phyloP scores from a whole-genome alignment of 306 rosid species.

The Senna tora region DNA sequence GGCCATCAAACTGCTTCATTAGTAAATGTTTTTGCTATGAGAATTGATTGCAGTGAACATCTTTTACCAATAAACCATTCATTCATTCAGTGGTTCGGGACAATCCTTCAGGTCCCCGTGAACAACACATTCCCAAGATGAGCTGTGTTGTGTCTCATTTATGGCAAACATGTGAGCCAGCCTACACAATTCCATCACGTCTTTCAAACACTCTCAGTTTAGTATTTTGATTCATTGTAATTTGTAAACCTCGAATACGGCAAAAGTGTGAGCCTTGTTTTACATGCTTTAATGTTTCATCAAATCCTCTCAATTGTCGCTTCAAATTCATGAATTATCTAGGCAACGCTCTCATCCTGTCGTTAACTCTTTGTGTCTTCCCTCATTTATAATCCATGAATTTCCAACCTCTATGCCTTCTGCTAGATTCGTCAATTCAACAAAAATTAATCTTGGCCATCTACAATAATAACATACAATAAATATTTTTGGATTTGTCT shows the following conservation, averaged over 20 bases:
- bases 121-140: neutral
- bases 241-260: no score
- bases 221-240: no score
- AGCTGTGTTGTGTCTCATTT: conserved; percentile 20
- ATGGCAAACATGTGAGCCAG: conserved; percentile 38
- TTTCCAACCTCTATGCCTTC: no score
- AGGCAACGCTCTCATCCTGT: neutral
- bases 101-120: neutral
- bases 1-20: neutral
- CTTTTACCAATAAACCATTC: neutral
- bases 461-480: no score
- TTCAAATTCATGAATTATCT: neutral
- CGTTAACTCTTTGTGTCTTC: neutral
- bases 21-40: neutral
- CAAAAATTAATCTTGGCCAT: no score
- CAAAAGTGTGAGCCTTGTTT: neutral
- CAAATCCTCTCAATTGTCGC: neutral
- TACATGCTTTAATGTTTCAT: no score
- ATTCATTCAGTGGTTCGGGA: conserved; percentile 11
- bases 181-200: no score
- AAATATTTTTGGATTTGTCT: no score
- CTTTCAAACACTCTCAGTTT: no score
- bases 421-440: no score
- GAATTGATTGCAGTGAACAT: neutral
- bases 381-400: conserved; percentile 11